Evolutionary conservation across 164 flowering plant species (phyloP).

Genomic region (Malania oleifera): DNA sequence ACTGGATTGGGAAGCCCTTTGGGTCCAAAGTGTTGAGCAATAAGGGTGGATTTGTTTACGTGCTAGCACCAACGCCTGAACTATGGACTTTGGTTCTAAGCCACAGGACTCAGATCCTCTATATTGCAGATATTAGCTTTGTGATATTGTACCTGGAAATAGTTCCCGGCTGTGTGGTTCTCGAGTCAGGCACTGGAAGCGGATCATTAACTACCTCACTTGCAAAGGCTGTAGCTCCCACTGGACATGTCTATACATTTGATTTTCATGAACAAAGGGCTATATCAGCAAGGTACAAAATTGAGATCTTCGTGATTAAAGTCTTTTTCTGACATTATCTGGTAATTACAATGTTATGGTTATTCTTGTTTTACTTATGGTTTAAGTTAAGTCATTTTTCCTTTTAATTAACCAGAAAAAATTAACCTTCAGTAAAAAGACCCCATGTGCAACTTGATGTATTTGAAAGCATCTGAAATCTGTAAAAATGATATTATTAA

Average conservation of each 20-base stretch:
- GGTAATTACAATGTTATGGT: neutral
- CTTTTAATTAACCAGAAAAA: too few relatives aligned
- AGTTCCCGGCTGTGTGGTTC: slow-evolving; percentile 80
- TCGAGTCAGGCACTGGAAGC: slow-evolving; percentile 91
- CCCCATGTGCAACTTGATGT: too few relatives aligned
- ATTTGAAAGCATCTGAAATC: too few relatives aligned
- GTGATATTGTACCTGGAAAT: slow-evolving; percentile 73
- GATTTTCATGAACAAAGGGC: slow-evolving; percentile 90
- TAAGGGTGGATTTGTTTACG: slow-evolving; percentile 75
- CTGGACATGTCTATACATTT: slow-evolving; percentile 81
- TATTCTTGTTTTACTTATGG: neutral
- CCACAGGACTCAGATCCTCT: slow-evolving; percentile 93
- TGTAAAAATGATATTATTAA: too few relatives aligned
- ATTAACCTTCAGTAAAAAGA: too few relatives aligned
- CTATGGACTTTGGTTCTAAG: slow-evolving; percentile 87
- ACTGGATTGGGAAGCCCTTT: slow-evolving; percentile 88
- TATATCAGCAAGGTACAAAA: slow-evolving; percentile 66
- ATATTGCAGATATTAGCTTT: slow-evolving; percentile 85
- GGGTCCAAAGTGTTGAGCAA: slow-evolving; percentile 76
- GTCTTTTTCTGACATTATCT: neutral
- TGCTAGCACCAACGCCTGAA: slow-evolving; percentile 90
- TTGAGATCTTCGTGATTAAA: neutral
- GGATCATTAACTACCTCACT: slow-evolving; percentile 83
- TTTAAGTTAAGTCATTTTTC: too few relatives aligned
- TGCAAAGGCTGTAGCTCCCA: slow-evolving; percentile 84